Conservation (phyloP, 495 filamentous ascomycete species). For the Apodospora peruviana region DNA sequence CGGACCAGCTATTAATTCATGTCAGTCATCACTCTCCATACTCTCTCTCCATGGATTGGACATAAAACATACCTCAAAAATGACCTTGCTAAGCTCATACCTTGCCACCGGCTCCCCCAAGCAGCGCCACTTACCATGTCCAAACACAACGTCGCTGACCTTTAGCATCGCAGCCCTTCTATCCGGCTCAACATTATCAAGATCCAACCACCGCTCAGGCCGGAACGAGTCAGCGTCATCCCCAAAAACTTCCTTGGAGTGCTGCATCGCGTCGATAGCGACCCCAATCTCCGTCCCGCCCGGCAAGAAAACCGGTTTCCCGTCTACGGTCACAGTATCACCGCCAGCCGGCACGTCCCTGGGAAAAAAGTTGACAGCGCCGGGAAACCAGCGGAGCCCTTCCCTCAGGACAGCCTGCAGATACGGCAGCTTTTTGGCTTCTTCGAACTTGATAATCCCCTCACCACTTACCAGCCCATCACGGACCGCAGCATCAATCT, state of each 20-base stretch:
- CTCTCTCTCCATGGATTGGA: no score
- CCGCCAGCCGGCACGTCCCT: slow-evolving; percentile 42
- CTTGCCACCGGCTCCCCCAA: slow-evolving; percentile 31
- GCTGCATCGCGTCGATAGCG: slow-evolving; percentile 20
- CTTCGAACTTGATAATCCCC: slow-evolving; percentile 28
- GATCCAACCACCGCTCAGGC: slow-evolving; percentile 49
- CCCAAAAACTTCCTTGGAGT: slow-evolving; percentile 35
- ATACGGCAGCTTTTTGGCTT: slow-evolving; percentile 43
- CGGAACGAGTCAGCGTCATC: slow-evolving; percentile 40
- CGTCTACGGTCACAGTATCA: slow-evolving; percentile 33
- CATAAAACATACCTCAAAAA: slow-evolving; percentile 56
- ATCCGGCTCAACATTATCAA: slow-evolving; percentile 20
- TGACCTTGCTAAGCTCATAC: slow-evolving; percentile 43
- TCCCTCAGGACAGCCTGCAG: slow-evolving; percentile 46
- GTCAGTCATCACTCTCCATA: neutral
- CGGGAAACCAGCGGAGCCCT: slow-evolving; percentile 39
- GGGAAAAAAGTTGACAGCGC: slow-evolving; percentile 27
- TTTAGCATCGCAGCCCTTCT: slow-evolving; percentile 13
- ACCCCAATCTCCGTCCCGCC: slow-evolving; percentile 44
- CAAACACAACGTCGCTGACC: slow-evolving; percentile 26
- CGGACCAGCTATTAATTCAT: slow-evolving; percentile 35
- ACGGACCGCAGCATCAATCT: slow-evolving; percentile 42
- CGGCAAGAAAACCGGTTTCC: slow-evolving; percentile 46
- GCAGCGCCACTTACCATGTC: slow-evolving; percentile 32
- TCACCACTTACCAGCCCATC: neutral